Evolutionary conservation across 495 filamentous ascomycete genomes (phyloP), one percentile per base, ranked within the genome.

Genomic region (Penicillium daleae): DNA sequence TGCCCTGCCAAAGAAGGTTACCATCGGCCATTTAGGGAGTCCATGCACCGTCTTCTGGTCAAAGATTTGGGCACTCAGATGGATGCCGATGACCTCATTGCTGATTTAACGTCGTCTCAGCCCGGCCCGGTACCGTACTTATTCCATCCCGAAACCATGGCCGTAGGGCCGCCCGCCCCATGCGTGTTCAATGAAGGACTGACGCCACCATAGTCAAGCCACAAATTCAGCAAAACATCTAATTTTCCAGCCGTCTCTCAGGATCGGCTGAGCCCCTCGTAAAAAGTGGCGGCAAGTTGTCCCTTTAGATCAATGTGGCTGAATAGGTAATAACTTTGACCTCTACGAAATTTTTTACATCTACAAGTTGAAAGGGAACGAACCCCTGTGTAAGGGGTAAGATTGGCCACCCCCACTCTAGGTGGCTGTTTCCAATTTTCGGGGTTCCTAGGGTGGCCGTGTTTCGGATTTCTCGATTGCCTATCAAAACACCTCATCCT

Each of bases 31-130:
- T 46, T 46, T 10, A 22, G 40, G 10, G 6, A 3, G n/a, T 21
- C 21, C 21, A 22, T 19, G 13, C 3, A 7, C 3, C 3, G 29
- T 40, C 7, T 22, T 46, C 22, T 19, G 40, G 40, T 19, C 40
- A 7, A 1, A 46, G 22, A 8, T 22, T 22, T 22, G n/a, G n/a
- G 40, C 29, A 31, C 40, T 44, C 24, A 24, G 13, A 17, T 26
- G 24, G 46, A 49, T 49, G 24, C 26, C 46, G 46, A 50, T 50
- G 46, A 50, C 26, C 46, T 50, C 46, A 50, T 50, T 27, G 46
- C 46, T 50, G 7, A 50, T 50, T 7, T 27, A 29, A 50, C 26
- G 26, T 50, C 26, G 9, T 50, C 17, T 50, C 26, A 21, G 40
- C 40, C 46, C 46, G 26, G 46, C 22, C 46, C 26, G 46, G 26